Base-by-base conservation (phyloP, 441 rosid species). In the Brassica balearica region DNA sequence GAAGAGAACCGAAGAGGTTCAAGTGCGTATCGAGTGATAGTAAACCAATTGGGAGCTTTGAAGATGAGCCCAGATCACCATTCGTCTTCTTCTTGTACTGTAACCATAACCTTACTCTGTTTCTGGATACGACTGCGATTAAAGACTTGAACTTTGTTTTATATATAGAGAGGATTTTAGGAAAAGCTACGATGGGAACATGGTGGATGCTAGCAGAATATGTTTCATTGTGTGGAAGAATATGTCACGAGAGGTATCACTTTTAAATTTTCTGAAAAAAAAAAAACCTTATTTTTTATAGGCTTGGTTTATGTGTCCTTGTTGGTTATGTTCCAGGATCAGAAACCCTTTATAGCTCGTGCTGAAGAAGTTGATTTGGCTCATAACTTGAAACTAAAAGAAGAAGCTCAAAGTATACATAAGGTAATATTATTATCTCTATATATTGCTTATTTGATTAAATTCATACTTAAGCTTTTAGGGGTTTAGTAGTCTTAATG, bases 1-100 rank as follows among this genome's bases (percentile, higher is more conserved):
- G 71, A 76, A 84, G 34, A 51, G 81, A 80, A 69, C 81, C 87
- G 80, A 93, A 93, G 88, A 84, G 86, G 81, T 91, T 93, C 73
- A 90, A 78, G 77, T 89, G 86, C 63, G 19, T 83, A 15, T 15
- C 67, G 51, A 75, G 81, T 74, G 80, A 68, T 22, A 61, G 70
- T 15, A 81, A 83, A 77, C 71, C 73, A 48, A 0, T 12, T 46
- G 15, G 6, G 53, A 58, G 76, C 19, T 15, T 38, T 63, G 48
- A 43, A 68, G 90, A 86, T 80, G 87, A 87, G 71, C 91, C 89
- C 27, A 85, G 96, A 88, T 91, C 97, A 25, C 84, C 95, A 6
- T 91, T 93, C 60, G 65, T 83, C n/a, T 67, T 88, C 82, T 91
- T 88, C 84, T 80, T 90, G 97, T 93, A 89, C 74, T 19, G 69